Evolutionary conservation across 306 rosid species (phyloP), one percentile per base, ranked within the genome.

Genomic region (Gynostemma pentaphyllum): DNA sequence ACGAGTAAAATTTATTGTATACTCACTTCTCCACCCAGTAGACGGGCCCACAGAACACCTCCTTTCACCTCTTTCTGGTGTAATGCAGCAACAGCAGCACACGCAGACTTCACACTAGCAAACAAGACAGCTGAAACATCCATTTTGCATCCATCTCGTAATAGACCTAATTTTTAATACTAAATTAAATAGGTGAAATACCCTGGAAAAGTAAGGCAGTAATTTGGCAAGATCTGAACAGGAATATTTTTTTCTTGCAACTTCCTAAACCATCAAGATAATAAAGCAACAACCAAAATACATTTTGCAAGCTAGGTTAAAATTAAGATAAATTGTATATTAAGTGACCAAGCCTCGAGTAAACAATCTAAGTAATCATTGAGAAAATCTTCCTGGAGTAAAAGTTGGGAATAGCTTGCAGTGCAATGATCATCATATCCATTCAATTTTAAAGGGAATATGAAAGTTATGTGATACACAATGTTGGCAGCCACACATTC

Each of bases 21-120:
- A 51, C 47, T 60, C 76, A 88, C 99, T 95, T 88, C 96, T 48
- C 99, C 99, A 70, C 99, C 99, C 62, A 92, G 75, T 75, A 88
- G 99, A 7, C 94, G 95, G 12, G 94, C 99, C 99, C 99, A 92
- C 56, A 88, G 73, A 76, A 74, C 74, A 59, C 83, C 85, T 3
- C 85, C 94, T 71, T 80, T 76, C 21, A 88, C 83, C 74, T 76
- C 87, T 52, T 84, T 86, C 70, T 71, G 82, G 77, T 88, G 99
- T 60, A 86, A 67, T 53, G 2, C 45, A 62, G 88, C 76, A 69
- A 92, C 95, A 74, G 99, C 79, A 71, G 90, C 81, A 73, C 87
- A 72, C 37, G 97, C 99, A 63, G 94, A 86, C 77, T 78, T 92
- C 61, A 92, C 95, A 78, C 99, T 88, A n/a, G 78, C 78, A 79